Conservation (phyloP, 108 stramenopile genomes). For the Discostella stelligeroides region DNA sequence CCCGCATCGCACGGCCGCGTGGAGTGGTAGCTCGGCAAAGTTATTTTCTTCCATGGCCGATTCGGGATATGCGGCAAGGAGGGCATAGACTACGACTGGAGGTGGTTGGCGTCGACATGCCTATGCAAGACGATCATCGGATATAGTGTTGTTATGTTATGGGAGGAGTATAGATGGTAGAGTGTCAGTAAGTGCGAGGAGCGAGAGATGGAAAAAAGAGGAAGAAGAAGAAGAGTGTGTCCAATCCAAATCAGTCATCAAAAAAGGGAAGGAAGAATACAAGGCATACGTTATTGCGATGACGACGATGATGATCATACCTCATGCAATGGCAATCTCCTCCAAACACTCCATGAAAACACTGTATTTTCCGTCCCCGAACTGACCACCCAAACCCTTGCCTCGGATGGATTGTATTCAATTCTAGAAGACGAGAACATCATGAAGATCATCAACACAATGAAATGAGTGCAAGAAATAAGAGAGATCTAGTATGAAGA, state of each 20-base stretch:
- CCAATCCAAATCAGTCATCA: too few species aligned
- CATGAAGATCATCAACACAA: not conserved
- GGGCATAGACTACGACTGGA: conserved; percentile 61
- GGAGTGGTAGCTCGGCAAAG: conserved; percentile 69
- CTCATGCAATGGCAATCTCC: conserved; percentile 76
- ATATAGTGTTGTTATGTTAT: too few species aligned
- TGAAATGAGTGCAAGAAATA: not conserved
- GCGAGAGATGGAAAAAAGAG: too few species aligned
- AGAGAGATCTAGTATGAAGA: too few species aligned
- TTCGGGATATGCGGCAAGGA: conserved; percentile 56
- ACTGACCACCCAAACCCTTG: conserved; percentile 55
- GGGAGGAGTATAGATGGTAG: too few species aligned
- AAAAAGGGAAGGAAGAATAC: not conserved
- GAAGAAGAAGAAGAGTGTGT: too few species aligned
- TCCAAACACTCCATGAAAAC: conserved; percentile 59
- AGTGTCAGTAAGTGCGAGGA: too few species aligned
- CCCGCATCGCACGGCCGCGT: conserved; percentile 62
- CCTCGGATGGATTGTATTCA: conserved; percentile 43
- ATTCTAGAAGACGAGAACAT: not conserved
- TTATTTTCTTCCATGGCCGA: conserved; percentile 54
- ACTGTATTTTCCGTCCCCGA: conserved; percentile 57
- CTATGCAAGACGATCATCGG: conserved; percentile 18
- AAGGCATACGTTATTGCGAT: not conserved
- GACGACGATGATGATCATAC: too few species aligned
- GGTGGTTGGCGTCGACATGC: conserved; percentile 79